Evolutionary conservation across 257 asterid genomes (phyloP).

Genomic region (Knoxia roxburghii): DNA sequence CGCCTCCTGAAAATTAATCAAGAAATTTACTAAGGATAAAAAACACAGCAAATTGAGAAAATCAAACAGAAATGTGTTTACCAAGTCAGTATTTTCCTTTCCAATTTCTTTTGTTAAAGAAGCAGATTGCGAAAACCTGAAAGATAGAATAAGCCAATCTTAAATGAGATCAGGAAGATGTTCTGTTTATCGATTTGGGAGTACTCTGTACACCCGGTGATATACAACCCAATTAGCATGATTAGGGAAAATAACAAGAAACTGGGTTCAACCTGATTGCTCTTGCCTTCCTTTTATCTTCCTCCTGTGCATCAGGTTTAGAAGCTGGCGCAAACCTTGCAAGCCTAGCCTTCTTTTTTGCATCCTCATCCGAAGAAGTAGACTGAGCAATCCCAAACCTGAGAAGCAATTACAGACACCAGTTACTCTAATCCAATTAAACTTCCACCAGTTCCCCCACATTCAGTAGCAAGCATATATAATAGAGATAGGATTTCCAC

Average conservation of each 20-base stretch:
- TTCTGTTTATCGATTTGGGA: background rate
- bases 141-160: background rate
- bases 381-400: conserved; percentile 72
- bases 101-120: conserved; percentile 18
- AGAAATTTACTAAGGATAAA: background rate
- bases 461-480: background rate
- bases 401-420: background rate
- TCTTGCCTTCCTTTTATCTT: conserved; percentile 93
- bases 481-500: conserved; percentile 26
- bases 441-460: background rate
- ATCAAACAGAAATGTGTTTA: conserved; percentile 4
- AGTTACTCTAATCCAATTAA: background rate
- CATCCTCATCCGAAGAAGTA: conserved; percentile 57
- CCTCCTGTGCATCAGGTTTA: conserved; percentile 55
- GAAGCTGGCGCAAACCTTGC: conserved; percentile 65
- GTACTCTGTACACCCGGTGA: background rate
- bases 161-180: conserved; percentile 1
- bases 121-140: conserved; percentile 41
- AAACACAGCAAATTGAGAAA: background rate
- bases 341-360: conserved; percentile 85
- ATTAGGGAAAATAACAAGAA: background rate
- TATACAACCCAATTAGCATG: background rate
- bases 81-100: conserved; percentile 18
- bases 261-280: conserved; percentile 54
- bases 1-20: conserved; percentile 21